phyloP scores from a whole-genome alignment of 164 flowering plant species.

The Malania oleifera region DNA sequence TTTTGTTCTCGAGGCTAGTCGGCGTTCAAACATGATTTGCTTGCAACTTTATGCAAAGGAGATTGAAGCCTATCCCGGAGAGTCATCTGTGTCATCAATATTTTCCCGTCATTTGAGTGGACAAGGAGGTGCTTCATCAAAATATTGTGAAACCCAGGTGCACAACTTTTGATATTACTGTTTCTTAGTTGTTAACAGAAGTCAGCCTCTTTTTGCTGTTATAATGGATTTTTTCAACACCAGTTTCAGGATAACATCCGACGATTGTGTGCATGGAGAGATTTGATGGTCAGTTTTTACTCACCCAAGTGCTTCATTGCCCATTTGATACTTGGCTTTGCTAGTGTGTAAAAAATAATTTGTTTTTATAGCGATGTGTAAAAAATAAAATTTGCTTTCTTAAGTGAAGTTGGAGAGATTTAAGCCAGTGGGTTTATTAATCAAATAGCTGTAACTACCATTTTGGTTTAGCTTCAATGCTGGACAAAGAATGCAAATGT shows the following conservation, averaged over 20 bases:
- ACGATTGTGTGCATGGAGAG: slow-evolving; percentile 87
- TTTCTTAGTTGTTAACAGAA: slow-evolving; percentile 1
- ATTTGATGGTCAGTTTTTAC: slow-evolving; percentile 78
- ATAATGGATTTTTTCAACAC: not conserved
- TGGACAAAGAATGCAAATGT: too few species aligned
- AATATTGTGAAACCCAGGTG: slow-evolving; percentile 43
- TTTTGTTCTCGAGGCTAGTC: slow-evolving; percentile 81
- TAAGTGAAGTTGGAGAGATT: too few species aligned
- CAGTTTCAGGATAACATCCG: slow-evolving; percentile 69
- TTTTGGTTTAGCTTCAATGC: too few species aligned
- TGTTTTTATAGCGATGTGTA: too few species aligned
- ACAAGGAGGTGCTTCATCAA: slow-evolving; percentile 33
- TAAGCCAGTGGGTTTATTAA: too few species aligned
- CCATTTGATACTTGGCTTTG: too few species aligned
- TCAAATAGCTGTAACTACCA: too few species aligned
- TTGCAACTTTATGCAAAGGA: slow-evolving; percentile 88
- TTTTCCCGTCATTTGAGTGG: slow-evolving; percentile 45
- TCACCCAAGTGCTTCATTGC: not conserved
- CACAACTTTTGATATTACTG: slow-evolving; percentile 5
- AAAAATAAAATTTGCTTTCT: too few species aligned
- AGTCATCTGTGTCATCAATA: slow-evolving; percentile 79
- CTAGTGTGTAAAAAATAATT: too few species aligned
- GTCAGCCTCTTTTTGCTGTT: not conserved
- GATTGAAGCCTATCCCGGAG: slow-evolving; percentile 69
- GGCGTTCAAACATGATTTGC: slow-evolving; percentile 76